Conservation (phyloP, 2,329 filamentous ascomycete species). For the Aspergillus carbonarius region DNA sequence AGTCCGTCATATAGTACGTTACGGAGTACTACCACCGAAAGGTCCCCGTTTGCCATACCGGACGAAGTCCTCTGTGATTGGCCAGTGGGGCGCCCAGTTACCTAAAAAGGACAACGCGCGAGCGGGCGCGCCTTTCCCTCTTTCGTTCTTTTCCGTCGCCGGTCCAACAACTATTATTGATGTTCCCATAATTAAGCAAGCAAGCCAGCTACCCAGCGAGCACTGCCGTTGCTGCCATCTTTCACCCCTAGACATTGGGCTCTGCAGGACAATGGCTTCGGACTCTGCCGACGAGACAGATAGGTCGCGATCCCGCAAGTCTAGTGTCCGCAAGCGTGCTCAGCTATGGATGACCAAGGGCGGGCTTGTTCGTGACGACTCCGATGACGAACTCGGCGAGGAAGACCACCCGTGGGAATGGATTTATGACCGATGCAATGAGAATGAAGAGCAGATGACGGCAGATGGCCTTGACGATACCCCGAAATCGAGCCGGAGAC, state of each 20-base stretch:
- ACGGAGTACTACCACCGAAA: too few relatives aligned
- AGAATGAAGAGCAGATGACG: slow-evolving; percentile 20
- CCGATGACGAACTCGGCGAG: slow-evolving; percentile 79
- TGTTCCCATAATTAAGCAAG: neutral
- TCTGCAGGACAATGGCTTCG: slow-evolving; percentile 19
- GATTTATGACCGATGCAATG: slow-evolving; percentile 58
- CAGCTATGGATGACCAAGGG: slow-evolving; percentile 56
- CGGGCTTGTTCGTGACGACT: slow-evolving; percentile 72
- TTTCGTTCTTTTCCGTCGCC: slow-evolving; percentile 1
- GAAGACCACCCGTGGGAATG: slow-evolving; percentile 77
- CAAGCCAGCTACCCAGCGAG: slow-evolving; percentile 2
- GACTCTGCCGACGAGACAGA: slow-evolving; percentile 18
- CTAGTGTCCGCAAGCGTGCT: slow-evolving; percentile 37
- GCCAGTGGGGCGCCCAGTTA: neutral
- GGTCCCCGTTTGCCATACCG: neutral
- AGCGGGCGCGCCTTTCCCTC: slow-evolving; percentile 4
- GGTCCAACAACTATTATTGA: neutral
- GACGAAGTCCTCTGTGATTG: neutral
- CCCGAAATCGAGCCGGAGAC: slow-evolving; percentile 28
- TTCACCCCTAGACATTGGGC: neutral
- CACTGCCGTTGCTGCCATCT: neutral
- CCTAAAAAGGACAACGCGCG: neutral
- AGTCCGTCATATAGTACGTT: too few relatives aligned
- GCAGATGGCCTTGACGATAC: slow-evolving; percentile 20
- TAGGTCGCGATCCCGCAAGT: slow-evolving; percentile 14